Percentiles rank a stretch among this genome's conserved stretches.
Conservation (phyloP, 2,329 filamentous ascomycete genomes). For the Rutstroemia sp. region DNA sequence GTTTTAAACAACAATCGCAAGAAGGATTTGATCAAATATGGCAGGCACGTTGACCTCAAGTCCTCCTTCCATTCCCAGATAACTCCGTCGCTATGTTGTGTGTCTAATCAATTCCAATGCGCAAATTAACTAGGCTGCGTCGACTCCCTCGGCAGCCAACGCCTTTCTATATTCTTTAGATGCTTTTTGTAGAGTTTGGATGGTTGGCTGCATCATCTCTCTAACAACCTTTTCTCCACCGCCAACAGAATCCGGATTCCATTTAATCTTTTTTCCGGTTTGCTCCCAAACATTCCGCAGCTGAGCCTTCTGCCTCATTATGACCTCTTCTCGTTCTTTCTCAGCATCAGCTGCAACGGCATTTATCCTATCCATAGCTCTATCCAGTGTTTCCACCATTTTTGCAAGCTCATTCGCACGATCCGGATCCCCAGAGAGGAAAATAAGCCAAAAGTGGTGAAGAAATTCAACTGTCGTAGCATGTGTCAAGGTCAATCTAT, state of each 20-base stretch:
- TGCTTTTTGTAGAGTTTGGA: conserved; percentile 63
- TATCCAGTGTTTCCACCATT: conserved; percentile 72
- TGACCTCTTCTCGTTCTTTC: conserved; percentile 57
- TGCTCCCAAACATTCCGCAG: conserved; percentile 62
- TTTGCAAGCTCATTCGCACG: conserved; percentile 74
- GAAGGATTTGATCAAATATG: too few species aligned
- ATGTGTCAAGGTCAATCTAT: conserved; percentile 67
- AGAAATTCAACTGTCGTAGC: conserved; percentile 92
- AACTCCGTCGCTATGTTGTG: conserved; percentile 26
- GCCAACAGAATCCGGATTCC: conserved; percentile 59
- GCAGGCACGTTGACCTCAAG: too few species aligned
- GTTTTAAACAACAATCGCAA: too few species aligned
- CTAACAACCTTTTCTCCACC: conserved; percentile 73
- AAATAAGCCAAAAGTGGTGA: conserved; percentile 94
- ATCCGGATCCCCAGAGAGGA: conserved; percentile 78
- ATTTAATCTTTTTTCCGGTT: conserved; percentile 66
- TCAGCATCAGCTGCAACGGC: conserved; percentile 78
- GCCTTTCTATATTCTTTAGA: conserved; percentile 64
- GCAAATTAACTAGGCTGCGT: conserved; percentile 14
- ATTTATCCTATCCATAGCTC: conserved; percentile 71
- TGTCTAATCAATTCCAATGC: background rate
- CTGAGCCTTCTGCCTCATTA: conserved; percentile 61
- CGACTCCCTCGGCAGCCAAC: conserved; percentile 50
- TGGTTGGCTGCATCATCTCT: conserved; percentile 67
- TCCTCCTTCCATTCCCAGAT: conserved; percentile 7